phyloP scores from a whole-genome alignment of 176 grass and related monocot species.

The Paspalum vaginatum region DNA sequence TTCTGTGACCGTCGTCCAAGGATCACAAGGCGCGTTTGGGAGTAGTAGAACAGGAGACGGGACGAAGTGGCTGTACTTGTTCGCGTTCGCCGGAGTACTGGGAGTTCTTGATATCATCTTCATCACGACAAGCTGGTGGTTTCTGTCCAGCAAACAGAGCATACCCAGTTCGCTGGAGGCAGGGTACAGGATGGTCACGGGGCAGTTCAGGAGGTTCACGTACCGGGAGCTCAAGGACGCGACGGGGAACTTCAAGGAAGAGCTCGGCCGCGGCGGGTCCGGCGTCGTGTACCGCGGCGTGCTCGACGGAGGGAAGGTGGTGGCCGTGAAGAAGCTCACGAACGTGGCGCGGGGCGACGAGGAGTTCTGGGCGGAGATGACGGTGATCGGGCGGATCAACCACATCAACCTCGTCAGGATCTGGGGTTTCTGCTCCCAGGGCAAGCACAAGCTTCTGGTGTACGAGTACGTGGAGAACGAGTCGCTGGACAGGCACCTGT shows the following conservation, averaged over 20 bases:
- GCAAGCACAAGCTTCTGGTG: conserved; percentile 48
- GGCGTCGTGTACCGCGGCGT: conserved; percentile 59
- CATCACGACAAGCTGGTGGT: conserved; percentile 34
- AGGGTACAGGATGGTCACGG: conserved; percentile 53
- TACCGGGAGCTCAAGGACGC: conserved; percentile 51
- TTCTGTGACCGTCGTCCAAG: background rate
- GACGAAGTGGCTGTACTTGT: conserved; percentile 46
- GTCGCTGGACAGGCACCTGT: conserved; percentile 62
- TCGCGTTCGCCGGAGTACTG: conserved; percentile 35
- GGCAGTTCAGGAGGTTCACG: conserved; percentile 57
- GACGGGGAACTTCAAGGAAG: conserved; percentile 58
- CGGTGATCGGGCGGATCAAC: conserved; percentile 56
- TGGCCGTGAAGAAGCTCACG: conserved; percentile 61
- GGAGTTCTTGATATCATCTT: conserved; percentile 45
- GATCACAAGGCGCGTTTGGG: background rate
- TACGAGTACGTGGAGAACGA: conserved; percentile 59
- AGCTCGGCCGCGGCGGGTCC: conserved; percentile 57
- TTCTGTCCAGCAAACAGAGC: conserved; percentile 40
- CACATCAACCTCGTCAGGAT: conserved; percentile 67
- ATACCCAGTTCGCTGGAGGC: conserved; percentile 23
- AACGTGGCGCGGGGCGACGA: conserved; percentile 44
- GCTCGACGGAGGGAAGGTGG: conserved; percentile 36
- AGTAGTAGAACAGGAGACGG: no score
- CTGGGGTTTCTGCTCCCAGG: conserved; percentile 57
- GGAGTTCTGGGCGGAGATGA: conserved; percentile 63